A percentile compares a stretch with the other conserved stretches of the same genome.
Evolutionary conservation across 345 rosid genomes (phyloP).

Genomic region (Populus simonii): DNA sequence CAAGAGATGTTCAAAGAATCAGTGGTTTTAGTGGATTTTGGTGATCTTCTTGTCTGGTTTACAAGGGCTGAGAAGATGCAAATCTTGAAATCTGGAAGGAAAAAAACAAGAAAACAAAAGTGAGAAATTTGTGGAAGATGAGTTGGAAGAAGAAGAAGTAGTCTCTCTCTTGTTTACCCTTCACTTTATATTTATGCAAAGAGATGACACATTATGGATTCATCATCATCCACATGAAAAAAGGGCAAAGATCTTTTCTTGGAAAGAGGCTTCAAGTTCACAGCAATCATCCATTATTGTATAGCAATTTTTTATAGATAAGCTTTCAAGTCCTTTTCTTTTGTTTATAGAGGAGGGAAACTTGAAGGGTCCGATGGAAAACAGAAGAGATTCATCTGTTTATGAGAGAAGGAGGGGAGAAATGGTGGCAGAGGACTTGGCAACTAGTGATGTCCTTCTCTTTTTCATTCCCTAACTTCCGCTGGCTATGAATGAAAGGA

Average conservation of each 20-base stretch:
- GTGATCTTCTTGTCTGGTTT: background rate
- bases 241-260: background rate
- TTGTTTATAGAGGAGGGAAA: background rate
- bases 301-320: background rate
- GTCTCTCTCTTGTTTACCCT: background rate
- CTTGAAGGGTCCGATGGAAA: background rate
- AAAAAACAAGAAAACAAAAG: background rate
- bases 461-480: constrained; percentile 16
- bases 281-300: constrained; percentile 10
- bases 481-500: background rate
- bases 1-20: constrained; percentile 31
- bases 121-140: constrained; percentile 10
- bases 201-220: constrained; percentile 6
- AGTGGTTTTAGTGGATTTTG: background rate
- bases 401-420: background rate
- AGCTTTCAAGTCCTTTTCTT: background rate
- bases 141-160: constrained; percentile 9
- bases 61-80: background rate
- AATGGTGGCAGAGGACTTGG: constrained; percentile 7
- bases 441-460: constrained; percentile 32
- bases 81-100: background rate
- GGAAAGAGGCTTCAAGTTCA: constrained; percentile 5
- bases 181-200: background rate
- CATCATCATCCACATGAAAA: constrained; percentile 1
- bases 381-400: constrained; percentile 23